Base-by-base conservation (phyloP, 164 flowering plant species). In the Aristolochia contorta region DNA sequence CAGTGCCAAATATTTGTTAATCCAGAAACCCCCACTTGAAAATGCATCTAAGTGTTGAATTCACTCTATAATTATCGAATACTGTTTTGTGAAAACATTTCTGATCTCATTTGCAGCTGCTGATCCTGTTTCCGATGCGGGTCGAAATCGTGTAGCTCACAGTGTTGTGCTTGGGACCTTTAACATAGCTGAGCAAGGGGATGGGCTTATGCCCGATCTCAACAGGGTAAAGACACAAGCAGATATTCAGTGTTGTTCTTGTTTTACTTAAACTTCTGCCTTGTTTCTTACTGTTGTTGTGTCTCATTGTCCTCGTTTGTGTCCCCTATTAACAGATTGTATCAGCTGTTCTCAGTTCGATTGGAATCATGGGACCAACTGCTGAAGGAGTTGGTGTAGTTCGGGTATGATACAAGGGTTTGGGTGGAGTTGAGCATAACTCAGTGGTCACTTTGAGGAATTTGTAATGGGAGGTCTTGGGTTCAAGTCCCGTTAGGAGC, bases 321-420 rank as follows among this genome's bases (percentile, higher is more conserved):
- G 18, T 58, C 54, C n/a, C 54, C 46, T 45, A 13, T 46, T 20
- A 22, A 33, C 79, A 93, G 97, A 74, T 89, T 66, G 71, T 93
- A 27, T 86, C 98, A 18, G 85, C 91, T 67, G 83, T 92, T 68
- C 84, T 93, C 15, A 72, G 82, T 62, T 86, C 98, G 57, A 61
- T 90, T 68, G 96, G 96, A 64, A 30, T 82, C n/a, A 16, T 47
- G 25, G 84, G 79, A 59, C 70, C 69, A 68, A 75, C 78, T 61
- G 65, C 55, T 74, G 84, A 77, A 66, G 87, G 75, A 65, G 70
- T 66, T 52, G 78, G 75, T 69, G 47, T 53, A 16, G 23, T 53
- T 18, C 64, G 78, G 87, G 97, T 86, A 82, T 72, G 1, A 59
- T 55, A 33, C 41, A 16, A 37, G n/a, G n/a, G n/a, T n/a, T n/a